Evolutionary conservation across 768 basidiomycete genomes (phyloP), one percentile per base, ranked within the genome.

Genomic region (Inosperma sp.): DNA sequence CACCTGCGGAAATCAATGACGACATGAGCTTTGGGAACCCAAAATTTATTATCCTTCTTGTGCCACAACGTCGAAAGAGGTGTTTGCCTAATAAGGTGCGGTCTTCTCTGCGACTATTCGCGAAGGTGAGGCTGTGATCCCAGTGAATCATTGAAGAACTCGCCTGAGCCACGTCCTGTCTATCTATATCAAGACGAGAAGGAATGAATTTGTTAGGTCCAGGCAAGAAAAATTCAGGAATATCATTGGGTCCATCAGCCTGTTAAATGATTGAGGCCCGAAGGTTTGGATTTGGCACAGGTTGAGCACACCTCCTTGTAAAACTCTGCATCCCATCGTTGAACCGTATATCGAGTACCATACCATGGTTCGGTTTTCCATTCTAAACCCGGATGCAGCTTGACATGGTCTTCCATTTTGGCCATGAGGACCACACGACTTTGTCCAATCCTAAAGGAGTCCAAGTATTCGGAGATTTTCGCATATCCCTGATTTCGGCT

Each of bases 11-110:
- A 71, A 57, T 88, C 81, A 48, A 97, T 75, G 49, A 85, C 70
- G 17, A 86, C 77, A 54, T 81, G 78, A 2, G 93, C 92, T 62
- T 89, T 91, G 0, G 96, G 96, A 8, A 95, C 82, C 88, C 92
- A 95, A 73, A 96, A 99, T 53, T 76, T 80, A 66, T 99, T 95
- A 64, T 99, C 96, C 64, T 93, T 93, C 74, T 99, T 99, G 70
- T 93, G 82, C 94, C 95, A 99, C 3, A 98, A 70, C 10, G 83
- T 77, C 4, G 85, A 86, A 22, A 85, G 59, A 0, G 79, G 70
- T 0, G 83, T 88, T 65, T 93, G 79, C 26, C 80, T 72, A 49
- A 98, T 79, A 52, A 93, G 77, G 52, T 78, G 72, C 3, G 95
- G 94, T 10, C 88, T 78, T 52, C 78, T 81, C 52, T 77, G 68